Evolutionary conservation across 495 filamentous ascomycete species (phyloP).

Genomic region (Podospora comata): DNA sequence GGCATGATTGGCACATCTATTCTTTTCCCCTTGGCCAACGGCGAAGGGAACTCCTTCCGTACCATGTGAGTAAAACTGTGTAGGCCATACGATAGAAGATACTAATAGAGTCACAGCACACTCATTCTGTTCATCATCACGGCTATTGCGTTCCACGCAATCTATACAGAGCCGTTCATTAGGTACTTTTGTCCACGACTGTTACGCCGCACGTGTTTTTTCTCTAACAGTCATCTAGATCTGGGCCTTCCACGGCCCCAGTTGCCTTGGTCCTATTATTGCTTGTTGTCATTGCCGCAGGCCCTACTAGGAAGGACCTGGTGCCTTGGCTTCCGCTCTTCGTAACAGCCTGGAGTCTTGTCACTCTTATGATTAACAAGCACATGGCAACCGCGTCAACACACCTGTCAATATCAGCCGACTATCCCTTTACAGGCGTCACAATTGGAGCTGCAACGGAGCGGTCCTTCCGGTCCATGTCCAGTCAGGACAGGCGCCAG

Average conservation of each 20-base stretch:
- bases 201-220: background rate
- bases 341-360: constrained; percentile 20
- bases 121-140: constrained; percentile 30
- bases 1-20: constrained; percentile 38
- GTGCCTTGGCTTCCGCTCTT: constrained; percentile 31
- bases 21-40: constrained; percentile 28
- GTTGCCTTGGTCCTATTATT: constrained; percentile 22
- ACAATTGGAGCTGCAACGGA: constrained; percentile 20
- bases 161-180: constrained; percentile 23
- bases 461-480: constrained; percentile 8
- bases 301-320: constrained; percentile 19
- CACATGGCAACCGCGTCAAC: constrained; percentile 1
- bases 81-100: background rate
- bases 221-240: constrained; percentile 16
- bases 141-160: constrained; percentile 20
- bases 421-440: constrained; percentile 15
- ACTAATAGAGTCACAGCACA: constrained; percentile 24
- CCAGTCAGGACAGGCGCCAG: background rate
- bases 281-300: constrained; percentile 18
- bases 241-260: constrained; percentile 22
- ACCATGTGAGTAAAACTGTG: constrained; percentile 29
- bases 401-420: background rate
- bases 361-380: constrained; percentile 20
- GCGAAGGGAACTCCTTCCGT: constrained; percentile 26
- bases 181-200: constrained; percentile 13